A percentile compares a stretch with the other conserved stretches of the same genome.
Conservation (phyloP, 2,329 filamentous ascomycete genomes). For the Nemania sp. region DNA sequence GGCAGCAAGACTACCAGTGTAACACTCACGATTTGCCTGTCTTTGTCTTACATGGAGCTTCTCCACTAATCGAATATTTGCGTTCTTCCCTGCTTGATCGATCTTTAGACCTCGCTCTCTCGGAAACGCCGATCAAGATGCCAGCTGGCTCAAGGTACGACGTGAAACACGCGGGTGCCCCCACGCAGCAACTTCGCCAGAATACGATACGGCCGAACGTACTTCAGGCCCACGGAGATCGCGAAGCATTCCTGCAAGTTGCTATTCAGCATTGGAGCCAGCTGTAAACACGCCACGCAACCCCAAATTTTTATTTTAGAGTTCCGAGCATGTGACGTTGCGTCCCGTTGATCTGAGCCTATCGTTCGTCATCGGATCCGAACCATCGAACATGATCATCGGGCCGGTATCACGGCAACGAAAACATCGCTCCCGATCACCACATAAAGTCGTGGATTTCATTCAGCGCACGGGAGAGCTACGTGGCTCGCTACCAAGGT, state of each 20-base stretch:
- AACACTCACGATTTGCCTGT: neutral
- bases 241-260: neutral
- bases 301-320: neutral
- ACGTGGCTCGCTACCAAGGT: neutral
- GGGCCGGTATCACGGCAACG: slow-evolving; percentile 1
- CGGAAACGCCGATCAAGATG: neutral
- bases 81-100: neutral
- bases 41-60: neutral
- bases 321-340: neutral
- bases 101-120: too few species aligned
- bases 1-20: neutral
- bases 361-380: neutral
- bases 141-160: slow-evolving; percentile 5
- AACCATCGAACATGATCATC: neutral
- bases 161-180: neutral
- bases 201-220: neutral
- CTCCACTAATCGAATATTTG: neutral
- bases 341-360: neutral
- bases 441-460: neutral
- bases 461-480: neutral
- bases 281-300: neutral
- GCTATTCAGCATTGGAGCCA: neutral
- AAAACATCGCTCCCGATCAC: neutral
- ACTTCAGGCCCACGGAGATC: neutral
- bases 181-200: neutral